Evolutionary conservation across 2,329 filamentous ascomycete genomes (phyloP).

Genomic region (Ascocoryne sarcoides): DNA sequence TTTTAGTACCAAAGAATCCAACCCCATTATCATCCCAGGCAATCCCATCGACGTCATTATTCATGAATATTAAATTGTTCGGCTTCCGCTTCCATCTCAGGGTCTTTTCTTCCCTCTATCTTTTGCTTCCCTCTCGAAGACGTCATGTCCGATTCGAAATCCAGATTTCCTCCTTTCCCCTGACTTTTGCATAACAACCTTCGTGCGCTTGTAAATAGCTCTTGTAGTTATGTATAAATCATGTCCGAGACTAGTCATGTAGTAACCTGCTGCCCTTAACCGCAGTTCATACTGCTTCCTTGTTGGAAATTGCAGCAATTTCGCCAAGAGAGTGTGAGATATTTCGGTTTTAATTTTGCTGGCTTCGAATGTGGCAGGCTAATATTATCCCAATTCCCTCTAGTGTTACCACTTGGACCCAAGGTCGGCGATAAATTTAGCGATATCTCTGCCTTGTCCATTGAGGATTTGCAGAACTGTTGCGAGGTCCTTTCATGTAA

Average conservation of each 20-base stretch:
- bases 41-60: not conserved
- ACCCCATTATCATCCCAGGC: not conserved
- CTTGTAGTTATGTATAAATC: slow-evolving; percentile 12
- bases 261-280: slow-evolving; percentile 7
- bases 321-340: slow-evolving; percentile 4
- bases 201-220: slow-evolving; percentile 10
- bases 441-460: slow-evolving; percentile 7
- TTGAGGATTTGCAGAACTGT: slow-evolving; percentile 1
- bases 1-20: not conserved
- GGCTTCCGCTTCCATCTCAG: not conserved
- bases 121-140: not conserved
- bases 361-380: slow-evolving; percentile 3
- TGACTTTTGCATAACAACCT: slow-evolving; percentile 6
- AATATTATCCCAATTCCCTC: slow-evolving; percentile 5
- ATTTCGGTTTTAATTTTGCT: slow-evolving; percentile 5
- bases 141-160: slow-evolving; percentile 7
- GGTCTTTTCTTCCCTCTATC: not conserved
- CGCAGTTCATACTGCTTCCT: slow-evolving; percentile 1
- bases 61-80: not conserved
- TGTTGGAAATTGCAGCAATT: slow-evolving; percentile 2
- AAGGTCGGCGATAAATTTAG: slow-evolving; percentile 5
- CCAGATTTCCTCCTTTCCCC: slow-evolving; percentile 4
- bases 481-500: not conserved
- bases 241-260: too few species aligned
- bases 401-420: slow-evolving; percentile 4